Percentiles rank a stretch among this genome's conserved stretches.
These are phyloP conservation scores for Dendrocalamus sinicus DNA, from an alignment of 176 grass and related monocot species.

Conservation along the genomic window DNA sequence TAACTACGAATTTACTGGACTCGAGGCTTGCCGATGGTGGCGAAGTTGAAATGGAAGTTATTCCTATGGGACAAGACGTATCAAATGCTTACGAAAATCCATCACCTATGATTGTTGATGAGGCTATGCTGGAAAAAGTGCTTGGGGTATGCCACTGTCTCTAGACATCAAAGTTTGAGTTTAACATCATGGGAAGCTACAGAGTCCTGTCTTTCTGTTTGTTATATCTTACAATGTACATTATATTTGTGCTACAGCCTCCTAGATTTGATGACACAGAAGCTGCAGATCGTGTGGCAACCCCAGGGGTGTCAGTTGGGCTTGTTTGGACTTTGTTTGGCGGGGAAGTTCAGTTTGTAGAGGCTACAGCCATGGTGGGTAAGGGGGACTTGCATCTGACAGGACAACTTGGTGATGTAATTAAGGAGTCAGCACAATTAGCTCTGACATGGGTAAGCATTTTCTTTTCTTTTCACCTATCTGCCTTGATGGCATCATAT, in stretches of 20 bases:
- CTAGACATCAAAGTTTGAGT: conserved; percentile 16
- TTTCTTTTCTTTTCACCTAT: conserved; percentile 38
- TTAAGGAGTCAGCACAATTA: conserved; percentile 98
- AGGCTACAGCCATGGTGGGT: conserved; percentile 90
- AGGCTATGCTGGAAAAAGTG: conserved; percentile 95
- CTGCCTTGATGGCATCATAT: neutral
- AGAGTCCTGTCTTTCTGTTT: conserved; percentile 13
- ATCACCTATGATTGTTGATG: conserved; percentile 72
- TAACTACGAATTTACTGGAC: conserved; percentile 76
- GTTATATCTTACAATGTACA: conserved; percentile 15
- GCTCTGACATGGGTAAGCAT: conserved; percentile 91
- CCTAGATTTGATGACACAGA: conserved; percentile 90
- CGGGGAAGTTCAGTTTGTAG: conserved; percentile 95
- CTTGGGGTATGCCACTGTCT: conserved; percentile 76
- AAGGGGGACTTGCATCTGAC: conserved; percentile 98
- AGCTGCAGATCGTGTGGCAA: conserved; percentile 82
- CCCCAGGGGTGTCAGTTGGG: conserved; percentile 86
- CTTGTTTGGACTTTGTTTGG: conserved; percentile 97
- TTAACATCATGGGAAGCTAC: conserved; percentile 4
- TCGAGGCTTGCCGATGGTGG: conserved; percentile 71
- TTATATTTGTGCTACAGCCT: conserved; percentile 64
- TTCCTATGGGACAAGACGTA: conserved; percentile 95
- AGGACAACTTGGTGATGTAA: conserved; percentile 98
- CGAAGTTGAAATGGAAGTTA: conserved; percentile 99
- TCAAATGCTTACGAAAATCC: conserved; percentile 70